These are phyloP conservation scores for Eucalyptus caleyi DNA, from an alignment of 345 rosid genomes.

Conservation along the genomic window DNA sequence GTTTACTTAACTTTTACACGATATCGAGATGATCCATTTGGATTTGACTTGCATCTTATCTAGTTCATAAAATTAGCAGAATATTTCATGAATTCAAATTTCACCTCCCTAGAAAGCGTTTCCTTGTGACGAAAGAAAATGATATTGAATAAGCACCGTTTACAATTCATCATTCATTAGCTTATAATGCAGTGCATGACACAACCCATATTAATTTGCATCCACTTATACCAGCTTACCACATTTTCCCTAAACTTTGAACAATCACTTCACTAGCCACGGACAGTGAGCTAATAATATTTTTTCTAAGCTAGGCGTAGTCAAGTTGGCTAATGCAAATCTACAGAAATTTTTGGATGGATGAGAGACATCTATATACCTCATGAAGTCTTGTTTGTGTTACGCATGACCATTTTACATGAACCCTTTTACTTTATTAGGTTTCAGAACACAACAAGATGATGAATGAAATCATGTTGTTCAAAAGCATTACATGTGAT, in stretches of 20 bases:
- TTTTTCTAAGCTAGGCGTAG: not conserved
- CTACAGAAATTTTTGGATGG: not conserved
- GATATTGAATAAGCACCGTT: not conserved
- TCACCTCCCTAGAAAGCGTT: not conserved
- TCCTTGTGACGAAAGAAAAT: not conserved
- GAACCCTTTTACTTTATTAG: not conserved
- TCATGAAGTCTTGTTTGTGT: not conserved
- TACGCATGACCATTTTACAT: not conserved
- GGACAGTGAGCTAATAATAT: not conserved
- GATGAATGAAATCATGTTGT: not conserved
- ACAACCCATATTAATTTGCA: not conserved
- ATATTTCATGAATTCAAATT: not conserved
- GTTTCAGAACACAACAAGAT: not conserved
- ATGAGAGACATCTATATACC: not conserved
- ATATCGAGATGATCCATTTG: not conserved
- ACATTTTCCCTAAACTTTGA: not conserved
- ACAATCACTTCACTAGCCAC: not conserved
- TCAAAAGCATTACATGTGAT: not conserved
- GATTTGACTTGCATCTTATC: not conserved
- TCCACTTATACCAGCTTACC: not conserved
- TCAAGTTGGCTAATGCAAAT: not conserved
- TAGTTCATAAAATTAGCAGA: not conserved
- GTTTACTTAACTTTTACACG: not conserved
- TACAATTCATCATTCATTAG: not conserved
- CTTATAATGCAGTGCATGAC: not conserved